Evolutionary conservation across 2,329 filamentous ascomycete genomes (phyloP).

Genomic region (Raffaelea albimanens): DNA sequence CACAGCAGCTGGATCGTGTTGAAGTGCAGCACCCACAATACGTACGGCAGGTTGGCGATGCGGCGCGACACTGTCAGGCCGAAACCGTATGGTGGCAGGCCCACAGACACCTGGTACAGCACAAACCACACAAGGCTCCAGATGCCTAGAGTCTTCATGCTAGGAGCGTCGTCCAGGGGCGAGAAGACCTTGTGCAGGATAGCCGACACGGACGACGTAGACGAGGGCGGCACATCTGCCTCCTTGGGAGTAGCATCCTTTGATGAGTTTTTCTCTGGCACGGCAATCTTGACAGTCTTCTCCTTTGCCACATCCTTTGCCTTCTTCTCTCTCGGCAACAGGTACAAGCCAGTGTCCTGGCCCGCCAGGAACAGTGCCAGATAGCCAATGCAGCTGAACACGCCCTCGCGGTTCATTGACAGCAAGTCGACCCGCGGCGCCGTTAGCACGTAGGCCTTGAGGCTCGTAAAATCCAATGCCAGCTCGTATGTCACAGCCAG

Average conservation of each 20-base stretch:
- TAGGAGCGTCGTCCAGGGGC: too few species aligned
- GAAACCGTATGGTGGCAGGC: conserved; percentile 55
- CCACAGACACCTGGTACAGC: conserved; percentile 61
- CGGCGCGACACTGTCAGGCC: conserved; percentile 74
- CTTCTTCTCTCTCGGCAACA: conserved; percentile 50
- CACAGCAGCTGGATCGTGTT: conserved; percentile 75
- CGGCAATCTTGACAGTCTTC: neutral
- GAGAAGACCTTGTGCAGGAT: too few species aligned
- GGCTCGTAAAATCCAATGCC: conserved; percentile 62
- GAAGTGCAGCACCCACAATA: conserved; percentile 87
- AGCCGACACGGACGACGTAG: too few species aligned
- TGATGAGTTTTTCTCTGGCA: neutral
- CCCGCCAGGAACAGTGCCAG: conserved; percentile 90
- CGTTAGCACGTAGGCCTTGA: conserved; percentile 75
- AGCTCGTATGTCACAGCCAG: conserved; percentile 65
- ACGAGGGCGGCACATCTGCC: too few species aligned
- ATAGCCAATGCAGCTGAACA: conserved; percentile 94
- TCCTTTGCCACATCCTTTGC: neutral
- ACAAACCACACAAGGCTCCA: conserved; percentile 60
- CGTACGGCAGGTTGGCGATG: conserved; percentile 85
- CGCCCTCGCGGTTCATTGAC: conserved; percentile 85
- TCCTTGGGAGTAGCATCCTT: too few species aligned
- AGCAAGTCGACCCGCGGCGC: conserved; percentile 71
- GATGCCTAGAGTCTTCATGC: conserved; percentile 41
- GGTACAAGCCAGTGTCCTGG: conserved; percentile 70